These are phyloP conservation scores for Whalleya microplaca DNA, from an alignment of 2,329 filamentous ascomycete species.

Conservation along the genomic window DNA sequence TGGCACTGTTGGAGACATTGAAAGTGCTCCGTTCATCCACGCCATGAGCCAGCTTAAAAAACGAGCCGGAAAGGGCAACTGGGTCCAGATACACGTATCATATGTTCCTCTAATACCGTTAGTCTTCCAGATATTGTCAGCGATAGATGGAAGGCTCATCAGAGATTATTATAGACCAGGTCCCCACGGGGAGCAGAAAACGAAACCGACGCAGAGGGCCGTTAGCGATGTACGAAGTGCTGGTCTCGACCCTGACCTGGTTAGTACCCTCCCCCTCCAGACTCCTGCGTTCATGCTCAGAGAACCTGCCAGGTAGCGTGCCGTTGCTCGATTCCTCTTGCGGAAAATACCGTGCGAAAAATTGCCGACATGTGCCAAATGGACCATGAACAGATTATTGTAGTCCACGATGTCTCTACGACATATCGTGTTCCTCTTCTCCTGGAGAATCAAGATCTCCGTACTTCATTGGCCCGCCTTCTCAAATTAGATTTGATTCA, in stretches of 20 bases:
- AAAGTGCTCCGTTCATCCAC: slow-evolving; percentile 86
- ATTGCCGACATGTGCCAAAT: slow-evolving; percentile 90
- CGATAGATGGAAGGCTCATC: neutral
- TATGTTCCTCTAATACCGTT: slow-evolving; percentile 70
- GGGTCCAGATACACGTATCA: slow-evolving; percentile 86
- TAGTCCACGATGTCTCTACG: slow-evolving; percentile 85
- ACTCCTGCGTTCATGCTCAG: slow-evolving; percentile 22
- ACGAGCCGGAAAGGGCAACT: slow-evolving; percentile 75
- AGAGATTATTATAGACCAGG: slow-evolving; percentile 17
- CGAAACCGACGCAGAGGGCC: slow-evolving; percentile 92
- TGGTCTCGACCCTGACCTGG: slow-evolving; percentile 72
- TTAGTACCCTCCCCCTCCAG: slow-evolving; percentile 40
- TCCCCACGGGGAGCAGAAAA: slow-evolving; percentile 76
- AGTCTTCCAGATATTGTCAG: slow-evolving; percentile 15
- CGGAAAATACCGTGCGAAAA: slow-evolving; percentile 77
- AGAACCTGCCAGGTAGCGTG: slow-evolving; percentile 73
- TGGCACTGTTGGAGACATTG: slow-evolving; percentile 69
- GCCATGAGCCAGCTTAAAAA: slow-evolving; percentile 79
- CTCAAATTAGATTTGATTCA: slow-evolving; percentile 65
- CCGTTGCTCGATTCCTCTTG: slow-evolving; percentile 79
- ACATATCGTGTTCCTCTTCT: slow-evolving; percentile 97
- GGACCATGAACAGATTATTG: slow-evolving; percentile 81
- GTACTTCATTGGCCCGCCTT: slow-evolving; percentile 66
- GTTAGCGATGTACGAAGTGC: slow-evolving; percentile 83
- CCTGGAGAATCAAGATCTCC: slow-evolving; percentile 78